Base-by-base conservation (phyloP, 2,329 filamentous ascomycete genomes). In the Dendrostoma leiphaemia region DNA sequence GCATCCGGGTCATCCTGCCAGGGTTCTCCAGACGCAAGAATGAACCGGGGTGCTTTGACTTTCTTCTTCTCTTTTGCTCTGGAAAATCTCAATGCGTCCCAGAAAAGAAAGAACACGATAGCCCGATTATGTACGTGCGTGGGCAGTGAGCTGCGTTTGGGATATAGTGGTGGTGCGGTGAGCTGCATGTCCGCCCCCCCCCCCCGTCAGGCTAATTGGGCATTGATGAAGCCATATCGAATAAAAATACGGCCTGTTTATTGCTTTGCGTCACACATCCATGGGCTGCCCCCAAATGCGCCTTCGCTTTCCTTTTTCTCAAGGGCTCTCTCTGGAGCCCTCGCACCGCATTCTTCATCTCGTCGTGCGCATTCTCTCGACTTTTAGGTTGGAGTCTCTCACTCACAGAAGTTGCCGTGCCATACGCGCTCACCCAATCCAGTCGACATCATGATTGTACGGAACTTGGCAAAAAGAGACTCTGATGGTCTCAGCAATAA, bases 181-280 rank as follows among this genome's bases (percentile, higher is more conserved):
- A 38, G 24, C 41, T 32, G 44, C 48, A 51, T 44, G 6, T 17
- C 23, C 17, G 19, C 21, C 35, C n/a, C 40, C 31, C 40, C 28
- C 23, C 35, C 29, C 9, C 19, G 26, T 15, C 17, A 31, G 32
- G 6, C 19, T 24, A 19, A 4, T 17, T 31, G 15, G 15, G 34
- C 9, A 17, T 13, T 37, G 9, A 9, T 28, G 23, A 49, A 29
- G 35, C 15, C 15, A 47, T n/a, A n/a, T 35, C 13, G 23, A 49
- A 34, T n/a, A 13, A 12, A 46, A 46, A 24, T 15, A 45, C 17
- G 10, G 28, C 31, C 19, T 24, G 38, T 9, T 12, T 13, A 15
- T 19, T 7, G n/a, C 15, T n/a, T 46, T 45, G 40, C 32, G 53
- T 51, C 19, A 48, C 53, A 51, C 47, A 41, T 23, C 13, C n/a